Conservation (phyloP, 441 rosid species). For the Flueggea neowawraea region DNA sequence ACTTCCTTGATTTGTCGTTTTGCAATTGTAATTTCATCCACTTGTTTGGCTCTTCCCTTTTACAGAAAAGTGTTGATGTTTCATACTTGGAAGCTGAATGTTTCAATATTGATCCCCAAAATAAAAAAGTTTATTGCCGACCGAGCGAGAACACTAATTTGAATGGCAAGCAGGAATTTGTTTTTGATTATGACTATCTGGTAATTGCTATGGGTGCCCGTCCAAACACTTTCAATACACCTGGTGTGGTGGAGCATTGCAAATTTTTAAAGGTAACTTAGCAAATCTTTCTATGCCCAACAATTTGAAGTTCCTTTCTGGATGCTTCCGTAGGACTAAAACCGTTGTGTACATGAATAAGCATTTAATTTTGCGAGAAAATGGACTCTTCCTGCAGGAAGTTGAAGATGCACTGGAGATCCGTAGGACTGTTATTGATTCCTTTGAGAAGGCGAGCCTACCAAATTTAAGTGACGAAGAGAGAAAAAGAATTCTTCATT, state of each 20-base stretch:
- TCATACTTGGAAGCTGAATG: too few relatives aligned
- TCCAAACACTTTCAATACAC: constrained; percentile 92
- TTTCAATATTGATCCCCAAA: too few relatives aligned
- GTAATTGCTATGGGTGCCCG: constrained; percentile 96
- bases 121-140: constrained; percentile 78
- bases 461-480: constrained; percentile 88
- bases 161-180: constrained; percentile 68
- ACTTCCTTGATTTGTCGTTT: too few relatives aligned
- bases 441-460: constrained; percentile 88
- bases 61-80: too few relatives aligned
- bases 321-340: constrained; percentile 2
- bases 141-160: constrained; percentile 35
- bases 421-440: constrained; percentile 75
- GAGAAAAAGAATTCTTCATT: constrained; percentile 83
- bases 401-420: constrained; percentile 96
- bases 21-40: too few relatives aligned
- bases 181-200: constrained; percentile 83
- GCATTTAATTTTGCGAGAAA: background rate
- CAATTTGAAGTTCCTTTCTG: background rate
- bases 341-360: background rate
- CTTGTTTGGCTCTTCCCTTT: too few relatives aligned
- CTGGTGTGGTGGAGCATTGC: constrained; percentile 91
- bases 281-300: background rate
- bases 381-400: constrained; percentile 48
- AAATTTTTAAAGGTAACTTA: constrained; percentile 82